Percentiles rank a stretch among this genome's conserved stretches.
phyloP scores from a whole-genome alignment of 139 green algal species.

The Chlorella vulgaris region DNA sequence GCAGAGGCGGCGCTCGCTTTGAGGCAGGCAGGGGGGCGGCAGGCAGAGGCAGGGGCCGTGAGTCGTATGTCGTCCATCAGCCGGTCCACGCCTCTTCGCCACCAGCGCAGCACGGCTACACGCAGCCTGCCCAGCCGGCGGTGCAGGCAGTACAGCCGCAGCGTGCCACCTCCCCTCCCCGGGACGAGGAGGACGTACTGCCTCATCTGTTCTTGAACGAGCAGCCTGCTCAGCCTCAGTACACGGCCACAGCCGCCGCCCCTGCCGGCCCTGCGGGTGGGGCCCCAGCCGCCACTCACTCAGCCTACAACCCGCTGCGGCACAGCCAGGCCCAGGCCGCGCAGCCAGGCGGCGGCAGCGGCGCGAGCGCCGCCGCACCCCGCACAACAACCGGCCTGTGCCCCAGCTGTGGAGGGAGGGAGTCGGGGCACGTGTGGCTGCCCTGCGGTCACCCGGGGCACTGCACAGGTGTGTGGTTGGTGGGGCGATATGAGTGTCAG shows the following conservation, averaged over 20 bases:
- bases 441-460: constrained; percentile 16
- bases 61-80: background rate
- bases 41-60: background rate
- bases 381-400: constrained; percentile 6
- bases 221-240: too few relatives aligned
- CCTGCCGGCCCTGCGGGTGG: too few relatives aligned
- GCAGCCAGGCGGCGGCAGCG: too few relatives aligned
- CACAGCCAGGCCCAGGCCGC: background rate
- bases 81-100: background rate
- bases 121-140: too few relatives aligned
- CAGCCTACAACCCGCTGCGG: constrained; percentile 8
- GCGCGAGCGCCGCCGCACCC: too few relatives aligned
- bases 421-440: constrained; percentile 3
- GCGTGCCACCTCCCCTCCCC: background rate
- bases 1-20: background rate
- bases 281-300: background rate
- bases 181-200: background rate
- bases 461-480: background rate
- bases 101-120: background rate
- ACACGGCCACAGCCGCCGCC: too few relatives aligned
- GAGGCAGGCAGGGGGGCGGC: background rate
- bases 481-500: too few relatives aligned
- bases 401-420: background rate
- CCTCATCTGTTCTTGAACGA: background rate
- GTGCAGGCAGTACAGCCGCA: background rate